phyloP scores from a whole-genome alignment of 441 rosid species.

The Euphorbia neoarborescens region DNA sequence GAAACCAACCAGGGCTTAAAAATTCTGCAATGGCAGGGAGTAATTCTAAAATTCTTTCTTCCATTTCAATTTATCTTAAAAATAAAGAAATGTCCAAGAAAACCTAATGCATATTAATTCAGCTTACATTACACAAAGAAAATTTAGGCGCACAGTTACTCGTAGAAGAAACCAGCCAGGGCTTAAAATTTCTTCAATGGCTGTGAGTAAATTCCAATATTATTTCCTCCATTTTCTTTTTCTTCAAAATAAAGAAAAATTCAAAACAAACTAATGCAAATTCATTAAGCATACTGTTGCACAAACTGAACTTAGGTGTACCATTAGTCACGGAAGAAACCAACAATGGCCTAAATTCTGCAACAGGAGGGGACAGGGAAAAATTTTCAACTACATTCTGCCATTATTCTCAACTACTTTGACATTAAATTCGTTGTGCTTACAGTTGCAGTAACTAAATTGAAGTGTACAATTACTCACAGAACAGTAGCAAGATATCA shows the following conservation, averaged over 20 bases:
- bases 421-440: no score
- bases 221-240: background rate
- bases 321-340: background rate
- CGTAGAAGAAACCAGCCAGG: background rate
- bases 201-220: background rate
- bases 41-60: background rate
- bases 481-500: background rate
- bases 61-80: background rate
- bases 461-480: background rate
- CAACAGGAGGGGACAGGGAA: no score
- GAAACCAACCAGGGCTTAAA: constrained; percentile 5
- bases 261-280: background rate
- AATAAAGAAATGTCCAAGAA: background rate
- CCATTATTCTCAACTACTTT: no score
- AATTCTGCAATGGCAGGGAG: constrained; percentile 2
- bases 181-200: background rate
- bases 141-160: background rate
- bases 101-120: background rate
- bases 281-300: no score
- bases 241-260: background rate
- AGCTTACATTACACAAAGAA: background rate
- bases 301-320: no score
- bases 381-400: no score
- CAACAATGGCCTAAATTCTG: no score
- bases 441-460: background rate